A percentile compares a stretch with the other conserved stretches of the same genome.
Conservation (phyloP, 345 rosid species). For the Euclidium syriacum region DNA sequence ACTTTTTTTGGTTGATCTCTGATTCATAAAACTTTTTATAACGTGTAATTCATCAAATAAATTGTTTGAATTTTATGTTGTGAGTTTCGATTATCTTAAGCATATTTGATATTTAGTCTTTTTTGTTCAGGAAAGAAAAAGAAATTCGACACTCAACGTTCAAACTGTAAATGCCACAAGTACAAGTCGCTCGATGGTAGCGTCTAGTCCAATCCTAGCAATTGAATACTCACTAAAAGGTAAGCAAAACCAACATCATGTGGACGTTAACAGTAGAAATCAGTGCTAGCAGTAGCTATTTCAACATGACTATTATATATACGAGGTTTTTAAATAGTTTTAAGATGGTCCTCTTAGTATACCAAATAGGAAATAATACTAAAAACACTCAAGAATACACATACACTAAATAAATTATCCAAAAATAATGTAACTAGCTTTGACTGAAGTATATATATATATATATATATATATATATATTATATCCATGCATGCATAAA, state of each 20-base stretch:
- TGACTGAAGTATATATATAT: neutral
- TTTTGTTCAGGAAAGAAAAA: neutral
- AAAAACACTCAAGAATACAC: neutral
- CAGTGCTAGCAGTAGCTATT: slow-evolving; percentile 7
- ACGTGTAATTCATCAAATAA: neutral
- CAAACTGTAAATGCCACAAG: neutral
- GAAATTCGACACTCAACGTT: neutral
- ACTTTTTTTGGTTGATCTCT: neutral
- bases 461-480: no score
- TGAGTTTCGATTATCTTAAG: neutral
- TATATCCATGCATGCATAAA: neutral
- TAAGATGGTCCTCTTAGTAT: neutral
- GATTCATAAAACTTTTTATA: neutral
- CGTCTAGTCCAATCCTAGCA: slow-evolving; percentile 3
- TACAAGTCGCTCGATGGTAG: slow-evolving; percentile 1
- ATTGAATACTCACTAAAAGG: neutral
- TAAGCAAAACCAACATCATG: slow-evolving; percentile 1
- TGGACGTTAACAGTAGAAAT: slow-evolving; percentile 7
- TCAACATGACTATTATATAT: neutral
- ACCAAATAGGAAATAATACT: neutral
- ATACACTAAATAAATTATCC: neutral
- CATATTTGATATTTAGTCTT: neutral
- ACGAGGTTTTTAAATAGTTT: neutral
- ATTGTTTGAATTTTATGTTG: neutral
- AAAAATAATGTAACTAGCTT: neutral